Evolutionary conservation across 371 early-diverging fungal genomes (phyloP).

Genomic region (Mortierella polycephala): DNA sequence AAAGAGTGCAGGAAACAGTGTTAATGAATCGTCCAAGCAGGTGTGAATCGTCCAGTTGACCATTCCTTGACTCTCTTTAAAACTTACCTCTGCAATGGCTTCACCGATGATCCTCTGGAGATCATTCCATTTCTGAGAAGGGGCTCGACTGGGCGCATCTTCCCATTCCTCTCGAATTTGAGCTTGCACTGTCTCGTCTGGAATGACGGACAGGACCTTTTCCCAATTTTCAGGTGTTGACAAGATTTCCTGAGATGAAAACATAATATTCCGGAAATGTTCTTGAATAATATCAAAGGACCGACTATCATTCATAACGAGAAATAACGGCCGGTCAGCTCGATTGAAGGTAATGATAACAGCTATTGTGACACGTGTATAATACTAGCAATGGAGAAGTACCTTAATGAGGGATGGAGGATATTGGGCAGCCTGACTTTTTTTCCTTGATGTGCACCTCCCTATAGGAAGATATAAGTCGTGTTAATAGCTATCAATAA

Average conservation of each 20-base stretch:
- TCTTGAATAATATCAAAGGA: constrained; percentile 68
- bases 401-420: constrained; percentile 77
- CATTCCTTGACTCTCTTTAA: not conserved
- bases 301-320: constrained; percentile 60
- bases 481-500: too few relatives aligned
- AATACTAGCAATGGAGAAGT: constrained; percentile 2
- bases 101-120: constrained; percentile 49
- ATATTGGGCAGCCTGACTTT: constrained; percentile 73
- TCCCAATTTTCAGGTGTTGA: constrained; percentile 69
- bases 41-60: too few relatives aligned
- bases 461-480: constrained; percentile 51
- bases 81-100: constrained; percentile 20
- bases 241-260: constrained; percentile 80
- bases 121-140: constrained; percentile 71
- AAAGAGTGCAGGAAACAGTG: not conserved
- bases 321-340: too few relatives aligned
- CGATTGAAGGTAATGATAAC: not conserved
- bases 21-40: too few relatives aligned
- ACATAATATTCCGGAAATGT: constrained; percentile 74
- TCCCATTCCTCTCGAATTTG: constrained; percentile 63
- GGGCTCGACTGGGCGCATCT: constrained; percentile 55
- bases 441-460: constrained; percentile 74
- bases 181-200: constrained; percentile 74
- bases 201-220: constrained; percentile 78
- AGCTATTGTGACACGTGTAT: not conserved